phyloP scores from a whole-genome alignment of 805 yeast genomes.

The Starmerella stigmatis region DNA sequence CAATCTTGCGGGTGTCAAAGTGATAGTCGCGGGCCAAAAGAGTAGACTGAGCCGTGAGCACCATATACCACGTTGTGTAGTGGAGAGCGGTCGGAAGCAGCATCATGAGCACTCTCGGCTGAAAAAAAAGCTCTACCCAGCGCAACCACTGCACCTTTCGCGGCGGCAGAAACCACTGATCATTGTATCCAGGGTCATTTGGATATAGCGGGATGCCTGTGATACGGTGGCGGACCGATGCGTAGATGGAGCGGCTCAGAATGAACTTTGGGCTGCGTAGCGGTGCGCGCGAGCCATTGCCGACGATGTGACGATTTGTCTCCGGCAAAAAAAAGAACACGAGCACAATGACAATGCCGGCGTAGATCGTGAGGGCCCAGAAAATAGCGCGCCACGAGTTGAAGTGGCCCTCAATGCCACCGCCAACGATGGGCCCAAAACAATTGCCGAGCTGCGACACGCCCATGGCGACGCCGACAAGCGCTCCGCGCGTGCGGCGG shows the following conservation, averaged over 20 bases:
- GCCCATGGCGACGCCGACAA: conserved; percentile 56
- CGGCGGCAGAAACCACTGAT: conserved; percentile 23
- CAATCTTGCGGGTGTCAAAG: conserved; percentile 47
- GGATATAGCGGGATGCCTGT: conserved; percentile 24
- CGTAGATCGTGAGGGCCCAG: conserved; percentile 60
- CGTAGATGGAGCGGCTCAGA: conserved; percentile 25
- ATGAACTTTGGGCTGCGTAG: conserved; percentile 1
- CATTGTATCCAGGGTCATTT: conserved; percentile 18
- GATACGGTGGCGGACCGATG: conserved; percentile 14
- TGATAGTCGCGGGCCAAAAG: conserved; percentile 42
- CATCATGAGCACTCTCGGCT: conserved; percentile 38
- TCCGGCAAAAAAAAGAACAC: conserved; percentile 51
- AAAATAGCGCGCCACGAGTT: conserved; percentile 54
- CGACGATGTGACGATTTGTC: conserved; percentile 60
- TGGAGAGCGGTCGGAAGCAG: conserved; percentile 51
- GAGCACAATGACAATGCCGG: conserved; percentile 36
- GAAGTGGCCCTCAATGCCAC: conserved; percentile 37
- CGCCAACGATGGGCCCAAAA: conserved; percentile 64
- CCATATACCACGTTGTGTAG: conserved; percentile 61
- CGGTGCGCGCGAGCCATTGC: conserved; percentile 56
- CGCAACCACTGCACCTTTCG: conserved; percentile 17
- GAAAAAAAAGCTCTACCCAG: conserved; percentile 38
- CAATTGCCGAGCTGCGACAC: conserved; percentile 63
- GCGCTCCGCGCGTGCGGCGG: conserved; percentile 56
- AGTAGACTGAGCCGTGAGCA: conserved; percentile 55